phyloP scores from a whole-genome alignment of 169 alveolate genomes.

The Plasmodium fragile region DNA sequence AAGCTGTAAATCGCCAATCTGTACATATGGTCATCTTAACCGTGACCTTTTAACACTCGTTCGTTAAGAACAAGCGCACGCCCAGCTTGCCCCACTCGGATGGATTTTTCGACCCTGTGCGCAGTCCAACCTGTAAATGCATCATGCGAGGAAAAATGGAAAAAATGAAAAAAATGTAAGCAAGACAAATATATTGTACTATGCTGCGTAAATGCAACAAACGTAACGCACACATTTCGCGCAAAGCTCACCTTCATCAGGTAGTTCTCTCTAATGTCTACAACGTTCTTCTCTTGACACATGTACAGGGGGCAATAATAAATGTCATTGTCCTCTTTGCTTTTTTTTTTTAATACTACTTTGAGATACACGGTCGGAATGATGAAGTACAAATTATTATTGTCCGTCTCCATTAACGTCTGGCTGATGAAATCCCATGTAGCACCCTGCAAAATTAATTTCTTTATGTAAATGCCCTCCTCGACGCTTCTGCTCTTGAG shows the following conservation, averaged over 20 bases:
- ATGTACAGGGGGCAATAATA: constrained; percentile 94
- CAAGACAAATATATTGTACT: not conserved
- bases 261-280: constrained; percentile 81
- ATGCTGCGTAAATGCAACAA: not conserved
- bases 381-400: constrained; percentile 89
- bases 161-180: not conserved
- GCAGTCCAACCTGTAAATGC: constrained; percentile 37
- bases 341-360: constrained; percentile 90
- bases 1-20: not conserved
- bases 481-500: constrained; percentile 73
- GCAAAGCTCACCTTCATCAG: constrained; percentile 29
- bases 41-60: constrained; percentile 26
- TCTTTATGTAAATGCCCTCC: constrained; percentile 94
- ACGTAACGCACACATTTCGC: not conserved
- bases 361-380: constrained; percentile 95
- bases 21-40: not conserved
- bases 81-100: constrained; percentile 75
- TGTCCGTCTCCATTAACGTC: constrained; percentile 91
- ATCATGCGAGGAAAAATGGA: not conserved
- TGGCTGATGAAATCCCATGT: constrained; percentile 93
- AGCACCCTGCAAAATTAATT: constrained; percentile 94
- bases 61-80: constrained; percentile 69
- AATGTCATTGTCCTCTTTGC: constrained; percentile 79
- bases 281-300: constrained; percentile 82
- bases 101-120: constrained; percentile 68